Evolutionary conservation across 768 basidiomycete genomes (phyloP).

Genomic region (Panellus pusillus): DNA sequence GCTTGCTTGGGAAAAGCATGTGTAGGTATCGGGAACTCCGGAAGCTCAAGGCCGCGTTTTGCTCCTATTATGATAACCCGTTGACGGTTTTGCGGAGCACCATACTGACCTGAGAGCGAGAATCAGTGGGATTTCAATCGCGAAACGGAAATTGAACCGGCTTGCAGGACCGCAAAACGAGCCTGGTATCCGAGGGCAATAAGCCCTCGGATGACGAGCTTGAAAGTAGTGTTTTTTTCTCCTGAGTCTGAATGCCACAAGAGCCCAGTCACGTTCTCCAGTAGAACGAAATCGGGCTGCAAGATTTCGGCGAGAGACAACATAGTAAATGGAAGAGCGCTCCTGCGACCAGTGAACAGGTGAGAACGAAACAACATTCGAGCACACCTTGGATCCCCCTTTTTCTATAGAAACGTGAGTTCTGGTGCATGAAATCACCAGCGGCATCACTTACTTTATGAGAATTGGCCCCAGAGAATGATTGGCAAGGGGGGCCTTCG

Average conservation of each 20-base stretch:
- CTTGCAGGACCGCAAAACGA: conserved; percentile 63
- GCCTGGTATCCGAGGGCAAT: conserved; percentile 71
- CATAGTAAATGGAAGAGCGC: conserved; percentile 71
- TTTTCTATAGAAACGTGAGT: conserved; percentile 38
- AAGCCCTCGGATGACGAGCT: conserved; percentile 61
- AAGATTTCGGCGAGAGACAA: conserved; percentile 68
- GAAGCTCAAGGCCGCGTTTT: conserved; percentile 53
- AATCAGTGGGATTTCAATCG: no score
- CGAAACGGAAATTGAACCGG: conserved; percentile 21
- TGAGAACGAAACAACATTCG: neutral
- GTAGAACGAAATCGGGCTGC: conserved; percentile 58
- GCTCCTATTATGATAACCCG: conserved; percentile 73
- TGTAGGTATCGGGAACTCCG: conserved; percentile 64
- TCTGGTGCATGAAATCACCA: neutral
- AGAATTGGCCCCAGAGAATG: conserved; percentile 67
- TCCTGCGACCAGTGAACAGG: conserved; percentile 31
- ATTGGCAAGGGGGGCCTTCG: conserved; percentile 74
- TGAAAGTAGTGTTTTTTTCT: conserved; percentile 57
- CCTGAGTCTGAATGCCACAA: conserved; percentile 40
- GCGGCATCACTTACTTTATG: conserved; percentile 42
- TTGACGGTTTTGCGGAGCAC: conserved; percentile 65
- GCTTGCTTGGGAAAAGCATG: conserved; percentile 45
- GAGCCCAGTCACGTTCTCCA: conserved; percentile 74
- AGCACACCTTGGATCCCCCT: conserved; percentile 60
- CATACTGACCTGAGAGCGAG: conserved; percentile 50